A percentile compares a stretch with the other conserved stretches of the same genome.
These are phyloP conservation scores for Nakazawaea holstii DNA, from an alignment of 805 yeast genomes.

Conservation along the genomic window DNA sequence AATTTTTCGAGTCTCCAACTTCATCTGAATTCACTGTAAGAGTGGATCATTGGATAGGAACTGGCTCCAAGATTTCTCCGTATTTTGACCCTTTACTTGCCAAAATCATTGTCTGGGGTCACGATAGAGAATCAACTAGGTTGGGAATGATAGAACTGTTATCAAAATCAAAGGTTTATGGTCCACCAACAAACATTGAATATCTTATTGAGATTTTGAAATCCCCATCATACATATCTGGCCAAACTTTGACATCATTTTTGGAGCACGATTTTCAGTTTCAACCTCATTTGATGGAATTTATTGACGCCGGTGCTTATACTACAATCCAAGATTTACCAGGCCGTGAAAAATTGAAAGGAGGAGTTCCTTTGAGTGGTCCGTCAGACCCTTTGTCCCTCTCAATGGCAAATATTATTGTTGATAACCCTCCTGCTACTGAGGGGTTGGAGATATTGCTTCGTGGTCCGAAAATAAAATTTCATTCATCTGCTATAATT, in stretches of 20 bases:
- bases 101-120: slow-evolving; percentile 23
- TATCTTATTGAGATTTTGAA: slow-evolving; percentile 18
- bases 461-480: slow-evolving; percentile 22
- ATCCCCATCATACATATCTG: slow-evolving; percentile 13
- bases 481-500: slow-evolving; percentile 19
- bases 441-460: slow-evolving; percentile 22
- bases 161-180: slow-evolving; percentile 16
- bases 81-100: slow-evolving; percentile 26
- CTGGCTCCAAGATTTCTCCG: slow-evolving; percentile 23
- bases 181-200: slow-evolving; percentile 23
- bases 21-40: slow-evolving; percentile 12
- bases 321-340: slow-evolving; percentile 48
- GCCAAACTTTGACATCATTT: slow-evolving; percentile 19
- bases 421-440: slow-evolving; percentile 17
- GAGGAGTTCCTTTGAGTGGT: slow-evolving; percentile 24
- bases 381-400: slow-evolving; percentile 22
- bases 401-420: slow-evolving; percentile 21
- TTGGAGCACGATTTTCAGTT: slow-evolving; percentile 15
- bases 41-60: slow-evolving; percentile 23
- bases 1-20: slow-evolving; percentile 10
- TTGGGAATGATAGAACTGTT: slow-evolving; percentile 18
- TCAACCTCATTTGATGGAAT: slow-evolving; percentile 20
- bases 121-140: slow-evolving; percentile 15
- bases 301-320: slow-evolving; percentile 38
- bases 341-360: slow-evolving; percentile 20